Base-by-base conservation (phyloP, 371 early-diverging fungal genomes). In the Mortierella sp. region DNA sequence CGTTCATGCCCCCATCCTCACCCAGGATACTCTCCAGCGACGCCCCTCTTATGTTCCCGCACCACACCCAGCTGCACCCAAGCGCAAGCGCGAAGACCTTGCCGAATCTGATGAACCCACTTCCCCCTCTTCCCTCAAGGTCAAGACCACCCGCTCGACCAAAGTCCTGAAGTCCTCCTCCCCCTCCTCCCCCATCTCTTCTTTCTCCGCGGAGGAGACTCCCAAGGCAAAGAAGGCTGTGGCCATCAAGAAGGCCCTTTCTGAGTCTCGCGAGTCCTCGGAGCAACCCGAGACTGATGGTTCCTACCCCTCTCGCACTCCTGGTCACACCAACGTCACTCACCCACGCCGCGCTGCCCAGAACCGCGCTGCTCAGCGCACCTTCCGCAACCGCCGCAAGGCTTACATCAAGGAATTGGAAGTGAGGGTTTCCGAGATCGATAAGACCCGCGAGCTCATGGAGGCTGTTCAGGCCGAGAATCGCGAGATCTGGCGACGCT, bases 351-450 rank as follows among this genome's bases (percentile, higher is more conserved):
- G 90, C 19, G 85, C 87, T 39, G 88, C 85, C 41, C 91, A 91
- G 63, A 91, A 91, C 69, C 78, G 91, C 27, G 86, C 84, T 5
- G 90, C 90, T 0, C 91, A 91, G 68, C 74, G 89, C 17, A 88
- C 89, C 1, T 91, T 90, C 72, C 84, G 91, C 17, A 87, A 89
- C 70, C 83, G 91, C 14, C 90, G 89, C 63, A 81, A 88, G 70
- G 84, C 81, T n/a, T 86, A 90, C 58, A 86, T 89, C 74, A 80
- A 80, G 39, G 88, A 87, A 28, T 83, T 89, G 16, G 90, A 91
- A 55, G 63, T 68, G 2, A 85, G 81, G 54, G 82, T 81, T 16
- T 57, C 65, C 47, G 58, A 71, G 21, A 71, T 84, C 59, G 80
- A 83, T 63, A 44, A 17, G n/a, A 63, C 52, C 34, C 63, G 63